phyloP scores from a whole-genome alignment of 345 rosid species.

The Ceriops decandra region DNA sequence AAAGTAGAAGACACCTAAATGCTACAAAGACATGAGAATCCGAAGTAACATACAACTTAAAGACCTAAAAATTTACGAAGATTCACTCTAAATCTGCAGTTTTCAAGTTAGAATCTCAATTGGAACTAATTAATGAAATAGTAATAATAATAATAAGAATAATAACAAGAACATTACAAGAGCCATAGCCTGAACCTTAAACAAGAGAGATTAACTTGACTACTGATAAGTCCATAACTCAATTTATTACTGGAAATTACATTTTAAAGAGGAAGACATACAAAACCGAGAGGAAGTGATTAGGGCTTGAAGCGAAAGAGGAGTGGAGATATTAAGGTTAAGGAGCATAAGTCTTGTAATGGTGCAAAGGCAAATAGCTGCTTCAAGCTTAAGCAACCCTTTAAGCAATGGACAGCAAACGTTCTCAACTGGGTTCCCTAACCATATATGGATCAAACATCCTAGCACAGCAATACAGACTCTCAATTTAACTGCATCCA shows the following conservation, averaged over 20 bases:
- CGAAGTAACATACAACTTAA: no score
- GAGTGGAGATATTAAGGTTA: conserved; percentile 38
- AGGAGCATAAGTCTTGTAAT: conserved; percentile 40
- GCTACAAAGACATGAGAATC: no score
- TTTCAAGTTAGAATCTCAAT: no score
- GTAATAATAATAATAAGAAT: no score
- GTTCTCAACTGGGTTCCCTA: conserved; percentile 41
- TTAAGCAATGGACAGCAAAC: conserved; percentile 38
- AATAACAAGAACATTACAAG: no score
- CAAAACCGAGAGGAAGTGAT: conserved; percentile 40
- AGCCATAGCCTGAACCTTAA: no score
- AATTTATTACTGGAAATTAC: neutral
- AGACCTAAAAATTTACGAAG: no score
- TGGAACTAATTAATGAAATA: no score
- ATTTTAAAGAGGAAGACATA: conserved; percentile 29
- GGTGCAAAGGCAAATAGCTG: conserved; percentile 44
- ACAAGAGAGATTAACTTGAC: neutral
- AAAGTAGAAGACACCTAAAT: no score
- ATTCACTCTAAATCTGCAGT: no score
- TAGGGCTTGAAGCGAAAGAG: conserved; percentile 42
- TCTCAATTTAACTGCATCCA: conserved; percentile 40
- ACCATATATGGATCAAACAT: conserved; percentile 37
- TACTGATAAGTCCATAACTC: neutral
- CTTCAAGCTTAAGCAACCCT: conserved; percentile 48
- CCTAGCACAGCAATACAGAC: conserved; percentile 43